phyloP scores from a whole-genome alignment of 2,329 filamentous ascomycete species.

The Botrytis paeoniae region DNA sequence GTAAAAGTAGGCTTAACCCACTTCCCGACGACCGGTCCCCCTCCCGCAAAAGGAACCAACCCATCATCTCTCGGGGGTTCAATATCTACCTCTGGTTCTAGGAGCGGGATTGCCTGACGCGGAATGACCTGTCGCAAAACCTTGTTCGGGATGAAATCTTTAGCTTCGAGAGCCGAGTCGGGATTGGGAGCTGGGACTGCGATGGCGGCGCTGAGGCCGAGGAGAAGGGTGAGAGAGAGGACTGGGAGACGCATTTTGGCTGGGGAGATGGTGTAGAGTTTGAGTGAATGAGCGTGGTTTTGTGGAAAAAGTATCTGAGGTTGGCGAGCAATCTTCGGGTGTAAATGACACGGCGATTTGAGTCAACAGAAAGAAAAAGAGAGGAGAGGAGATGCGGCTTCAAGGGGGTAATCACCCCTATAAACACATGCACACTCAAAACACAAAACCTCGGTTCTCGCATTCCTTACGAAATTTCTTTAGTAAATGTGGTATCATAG shows the following conservation, averaged over 20 bases:
- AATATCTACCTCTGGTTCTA: neutral
- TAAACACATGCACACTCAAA: neutral
- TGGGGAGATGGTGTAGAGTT: neutral
- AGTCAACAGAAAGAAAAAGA: neutral
- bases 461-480: neutral
- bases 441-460: neutral
- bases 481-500: neutral
- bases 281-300: neutral
- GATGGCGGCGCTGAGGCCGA: neutral
- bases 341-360: neutral
- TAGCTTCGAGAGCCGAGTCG: neutral
- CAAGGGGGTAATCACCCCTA: neutral
- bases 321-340: neutral
- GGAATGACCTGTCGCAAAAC: rapidly evolving
- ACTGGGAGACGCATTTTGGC: neutral
- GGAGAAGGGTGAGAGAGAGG: neutral
- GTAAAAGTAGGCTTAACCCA: slow-evolving; percentile 7
- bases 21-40: neutral
- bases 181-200: neutral
- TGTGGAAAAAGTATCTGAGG: no score
- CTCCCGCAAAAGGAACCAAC: neutral
- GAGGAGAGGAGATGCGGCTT: neutral
- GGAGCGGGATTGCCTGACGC: neutral
- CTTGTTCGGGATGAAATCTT: neutral
- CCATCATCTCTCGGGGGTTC: neutral